Percentiles rank a stretch among this genome's conserved stretches.
These are phyloP conservation scores for Eimeria praecox DNA, from an alignment of 169 alveolate genomes.

Conservation along the genomic window DNA sequence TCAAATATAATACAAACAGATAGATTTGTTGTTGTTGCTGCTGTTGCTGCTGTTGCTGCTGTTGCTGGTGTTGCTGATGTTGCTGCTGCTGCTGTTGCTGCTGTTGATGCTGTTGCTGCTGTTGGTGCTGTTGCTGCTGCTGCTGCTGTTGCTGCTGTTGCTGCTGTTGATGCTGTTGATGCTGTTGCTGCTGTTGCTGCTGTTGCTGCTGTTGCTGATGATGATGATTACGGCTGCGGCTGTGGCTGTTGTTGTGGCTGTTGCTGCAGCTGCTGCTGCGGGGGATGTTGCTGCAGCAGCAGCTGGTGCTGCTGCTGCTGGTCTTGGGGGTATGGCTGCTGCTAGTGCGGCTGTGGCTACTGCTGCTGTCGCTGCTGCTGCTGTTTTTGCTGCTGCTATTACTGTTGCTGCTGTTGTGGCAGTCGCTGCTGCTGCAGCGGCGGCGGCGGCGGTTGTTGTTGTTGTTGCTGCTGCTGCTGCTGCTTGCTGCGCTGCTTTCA, in stretches of 20 bases:
- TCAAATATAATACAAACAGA: too few relatives aligned
- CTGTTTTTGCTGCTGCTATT: background rate
- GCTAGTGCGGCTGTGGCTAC: background rate
- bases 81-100: too few relatives aligned
- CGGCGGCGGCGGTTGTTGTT: background rate
- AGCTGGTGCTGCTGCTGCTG: background rate
- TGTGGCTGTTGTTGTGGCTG: background rate
- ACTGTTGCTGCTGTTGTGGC: background rate
- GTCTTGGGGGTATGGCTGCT: too few relatives aligned
- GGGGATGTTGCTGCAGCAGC: background rate
- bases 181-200: conserved; percentile 9
- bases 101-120: too few relatives aligned
- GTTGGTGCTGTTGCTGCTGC: too few relatives aligned
- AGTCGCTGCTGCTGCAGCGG: background rate
- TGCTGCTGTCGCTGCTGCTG: conserved; percentile 8
- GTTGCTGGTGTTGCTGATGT: too few relatives aligned
- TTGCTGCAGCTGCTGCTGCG: background rate
- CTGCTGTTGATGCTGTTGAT: background rate
- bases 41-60: too few relatives aligned
- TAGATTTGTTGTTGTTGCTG: background rate
- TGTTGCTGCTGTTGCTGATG: background rate
- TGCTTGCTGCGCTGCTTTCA: background rate
- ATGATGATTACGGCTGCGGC: background rate
- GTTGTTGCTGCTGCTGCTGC: background rate
- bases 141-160: conserved; percentile 21